Percentiles rank a stretch among this genome's conserved stretches.
phyloP scores from a whole-genome alignment of 2,329 filamentous ascomycete genomes.

The Paecilomyces dactylethromorphus region DNA sequence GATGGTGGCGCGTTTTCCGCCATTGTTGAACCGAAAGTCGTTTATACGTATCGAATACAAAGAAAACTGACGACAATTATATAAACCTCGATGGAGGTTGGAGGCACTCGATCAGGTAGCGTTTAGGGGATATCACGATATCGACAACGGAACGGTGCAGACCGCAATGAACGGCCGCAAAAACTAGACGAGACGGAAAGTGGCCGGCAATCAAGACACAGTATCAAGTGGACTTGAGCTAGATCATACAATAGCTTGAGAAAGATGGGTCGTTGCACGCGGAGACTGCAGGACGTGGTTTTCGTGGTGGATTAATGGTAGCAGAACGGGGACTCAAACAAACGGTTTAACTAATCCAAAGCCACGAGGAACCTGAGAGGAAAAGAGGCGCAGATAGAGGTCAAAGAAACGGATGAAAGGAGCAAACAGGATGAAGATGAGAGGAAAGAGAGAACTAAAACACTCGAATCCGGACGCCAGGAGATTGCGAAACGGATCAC shows the following conservation, averaged over 20 bases:
- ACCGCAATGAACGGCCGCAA: background rate
- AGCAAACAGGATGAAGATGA: constrained; percentile 4
- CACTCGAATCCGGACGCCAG: constrained; percentile 7
- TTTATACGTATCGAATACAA: background rate
- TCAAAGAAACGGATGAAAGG: constrained; percentile 2
- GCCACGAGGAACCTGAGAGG: constrained; percentile 4
- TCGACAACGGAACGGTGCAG: background rate
- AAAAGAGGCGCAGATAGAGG: constrained; percentile 4
- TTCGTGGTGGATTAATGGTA: constrained; percentile 6
- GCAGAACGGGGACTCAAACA: background rate
- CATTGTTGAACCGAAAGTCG: constrained; percentile 48
- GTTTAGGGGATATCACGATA: background rate
- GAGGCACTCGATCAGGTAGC: background rate
- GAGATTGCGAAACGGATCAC: constrained; percentile 5
- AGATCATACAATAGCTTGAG: constrained; percentile 8
- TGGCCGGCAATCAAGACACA: background rate
- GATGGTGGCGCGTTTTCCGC: constrained; percentile 65
- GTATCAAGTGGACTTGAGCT: background rate
- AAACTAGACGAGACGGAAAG: constrained; percentile 6
- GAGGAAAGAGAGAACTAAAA: constrained; percentile 7
- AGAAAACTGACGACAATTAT: background rate
- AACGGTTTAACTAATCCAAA: constrained; percentile 2
- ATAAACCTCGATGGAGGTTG: background rate
- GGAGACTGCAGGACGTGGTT: constrained; percentile 1
- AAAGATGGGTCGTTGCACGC: background rate